Evolutionary conservation across 177 flowering plant species (phyloP).

Genomic region (Vitis hybrid): DNA sequence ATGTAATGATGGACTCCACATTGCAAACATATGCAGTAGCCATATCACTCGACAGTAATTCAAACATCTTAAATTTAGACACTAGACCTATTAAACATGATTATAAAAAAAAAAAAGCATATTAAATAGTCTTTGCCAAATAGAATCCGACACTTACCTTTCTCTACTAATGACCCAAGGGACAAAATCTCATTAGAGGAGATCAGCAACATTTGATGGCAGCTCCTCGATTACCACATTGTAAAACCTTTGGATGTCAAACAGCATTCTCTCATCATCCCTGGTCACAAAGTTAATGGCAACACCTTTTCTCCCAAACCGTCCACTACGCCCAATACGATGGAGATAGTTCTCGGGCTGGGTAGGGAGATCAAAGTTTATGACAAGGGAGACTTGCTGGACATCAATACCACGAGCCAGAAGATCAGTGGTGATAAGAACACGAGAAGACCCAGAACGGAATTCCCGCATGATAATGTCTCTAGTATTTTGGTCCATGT

Average conservation of each 20-base stretch:
- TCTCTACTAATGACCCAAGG: background rate
- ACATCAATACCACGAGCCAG: slow-evolving; percentile 78
- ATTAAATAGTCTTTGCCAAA: slow-evolving; percentile 12
- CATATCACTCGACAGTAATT: slow-evolving; percentile 7
- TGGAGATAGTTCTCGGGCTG: slow-evolving; percentile 78
- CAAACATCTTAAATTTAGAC: slow-evolving; percentile 10
- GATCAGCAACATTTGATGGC: slow-evolving; percentile 77
- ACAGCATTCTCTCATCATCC: slow-evolving; percentile 68
- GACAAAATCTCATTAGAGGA: slow-evolving; percentile 41
- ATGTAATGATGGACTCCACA: slow-evolving; percentile 4
- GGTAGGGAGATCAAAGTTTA: slow-evolving; percentile 67
- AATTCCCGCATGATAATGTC: slow-evolving; percentile 84
- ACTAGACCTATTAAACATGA: slow-evolving; percentile 5
- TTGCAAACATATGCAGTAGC: slow-evolving; percentile 15
- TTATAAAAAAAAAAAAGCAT: background rate
- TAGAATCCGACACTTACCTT: background rate
- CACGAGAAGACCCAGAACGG: slow-evolving; percentile 76
- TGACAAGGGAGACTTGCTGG: slow-evolving; percentile 72
- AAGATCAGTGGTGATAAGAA: slow-evolving; percentile 74
- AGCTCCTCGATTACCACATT: slow-evolving; percentile 77
- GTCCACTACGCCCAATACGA: slow-evolving; percentile 71
- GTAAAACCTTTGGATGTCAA: slow-evolving; percentile 73
- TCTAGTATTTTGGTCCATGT: slow-evolving; percentile 78
- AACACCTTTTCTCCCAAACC: slow-evolving; percentile 75
- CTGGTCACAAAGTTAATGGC: slow-evolving; percentile 67